Base-by-base conservation (phyloP, 495 filamentous ascomycete genomes). In the Penicillium arizonense region DNA sequence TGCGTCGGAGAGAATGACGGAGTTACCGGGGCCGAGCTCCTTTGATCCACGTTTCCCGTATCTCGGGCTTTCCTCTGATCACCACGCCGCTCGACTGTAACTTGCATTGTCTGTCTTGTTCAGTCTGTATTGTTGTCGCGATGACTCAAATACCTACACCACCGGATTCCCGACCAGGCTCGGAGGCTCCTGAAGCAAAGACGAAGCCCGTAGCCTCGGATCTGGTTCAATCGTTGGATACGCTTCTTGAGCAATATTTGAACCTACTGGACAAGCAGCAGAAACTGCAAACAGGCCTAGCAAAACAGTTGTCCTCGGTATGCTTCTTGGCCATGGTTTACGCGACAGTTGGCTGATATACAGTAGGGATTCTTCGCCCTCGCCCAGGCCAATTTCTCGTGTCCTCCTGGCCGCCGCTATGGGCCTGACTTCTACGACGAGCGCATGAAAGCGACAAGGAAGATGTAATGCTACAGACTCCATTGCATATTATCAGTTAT, bases 311-410 rank as follows among this genome's bases (percentile, higher is more conserved):
- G 23, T 76, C 83, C 16, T 78, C 76, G 53, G 84, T 86, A 74
- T 56, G 62, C 9, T 37, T 16, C 33, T 30, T 7, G 20, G 18
- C 16, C 33, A 47, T 50, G 37, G 37, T 30, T 36, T 35, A 20
- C n/a, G 40, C 23, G 24, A 41, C 43, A 32, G 6, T 30, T 30
- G 57, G 41, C 63, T 68, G 41, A 71, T 37, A 14, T 41, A n/a
- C 10, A 18, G 23, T 53, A 80, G 76, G 78, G 77, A 14, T 80
- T 77, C 50, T 53, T 82, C 20, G 69, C 72, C 30, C 77, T 91
- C 16, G 83, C 88, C 21, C 81, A 85, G 47, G 87, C 88, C 39
- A 90, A 90, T 65, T 90, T 87, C 68, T 74, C 78, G 16, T 84
- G 82, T 40, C 74, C 81, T 38, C 78, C 83, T 10, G 84, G 84